Conservation (phyloP, 495 filamentous ascomycete genomes). For the Penicillium ochrochloron region DNA sequence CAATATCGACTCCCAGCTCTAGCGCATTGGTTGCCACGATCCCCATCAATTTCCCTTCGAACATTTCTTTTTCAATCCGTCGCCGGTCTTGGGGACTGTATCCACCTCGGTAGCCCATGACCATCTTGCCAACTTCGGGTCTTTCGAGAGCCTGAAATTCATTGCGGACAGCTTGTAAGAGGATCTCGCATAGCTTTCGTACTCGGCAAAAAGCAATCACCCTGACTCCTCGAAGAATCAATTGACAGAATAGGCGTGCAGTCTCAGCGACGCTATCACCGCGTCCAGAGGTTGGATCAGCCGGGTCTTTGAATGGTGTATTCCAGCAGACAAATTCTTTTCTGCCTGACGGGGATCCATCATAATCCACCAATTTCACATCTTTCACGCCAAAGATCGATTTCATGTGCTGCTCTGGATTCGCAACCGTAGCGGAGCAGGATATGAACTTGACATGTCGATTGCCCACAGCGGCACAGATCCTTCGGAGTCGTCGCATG, state of each 20-base stretch:
- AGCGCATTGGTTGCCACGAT: slow-evolving; percentile 94
- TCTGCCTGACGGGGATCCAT: slow-evolving; percentile 89
- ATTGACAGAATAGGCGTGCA: slow-evolving; percentile 85
- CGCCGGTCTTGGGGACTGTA: slow-evolving; percentile 95
- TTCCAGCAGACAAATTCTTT: slow-evolving; percentile 99
- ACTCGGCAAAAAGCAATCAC: slow-evolving; percentile 94
- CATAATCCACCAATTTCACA: slow-evolving; percentile 81
- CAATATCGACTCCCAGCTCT: slow-evolving; percentile 95
- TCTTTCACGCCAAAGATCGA: slow-evolving; percentile 88
- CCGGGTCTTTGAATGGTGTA: slow-evolving; percentile 90
- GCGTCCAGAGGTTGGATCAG: slow-evolving; percentile 83
- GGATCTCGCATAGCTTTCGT: slow-evolving; percentile 82
- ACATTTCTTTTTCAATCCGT: slow-evolving; percentile 94
- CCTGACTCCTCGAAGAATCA: slow-evolving; percentile 85
- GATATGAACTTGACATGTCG: slow-evolving; percentile 89
- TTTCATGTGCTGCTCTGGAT: slow-evolving; percentile 90
- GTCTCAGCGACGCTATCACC: slow-evolving; percentile 83
- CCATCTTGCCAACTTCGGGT: slow-evolving; percentile 71
- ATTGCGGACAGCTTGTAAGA: slow-evolving; percentile 77
- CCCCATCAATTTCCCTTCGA: slow-evolving; percentile 89
- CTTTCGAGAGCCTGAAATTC: slow-evolving; percentile 76
- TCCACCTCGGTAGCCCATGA: slow-evolving; percentile 96
- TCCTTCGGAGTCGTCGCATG: slow-evolving; percentile 86
- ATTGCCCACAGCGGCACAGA: slow-evolving; percentile 93
- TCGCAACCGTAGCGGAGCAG: slow-evolving; percentile 96